Evolutionary conservation across 2,329 filamentous ascomycete species (phyloP), one percentile per base, ranked within the genome.

Genomic region (Bipolaris victoriae): DNA sequence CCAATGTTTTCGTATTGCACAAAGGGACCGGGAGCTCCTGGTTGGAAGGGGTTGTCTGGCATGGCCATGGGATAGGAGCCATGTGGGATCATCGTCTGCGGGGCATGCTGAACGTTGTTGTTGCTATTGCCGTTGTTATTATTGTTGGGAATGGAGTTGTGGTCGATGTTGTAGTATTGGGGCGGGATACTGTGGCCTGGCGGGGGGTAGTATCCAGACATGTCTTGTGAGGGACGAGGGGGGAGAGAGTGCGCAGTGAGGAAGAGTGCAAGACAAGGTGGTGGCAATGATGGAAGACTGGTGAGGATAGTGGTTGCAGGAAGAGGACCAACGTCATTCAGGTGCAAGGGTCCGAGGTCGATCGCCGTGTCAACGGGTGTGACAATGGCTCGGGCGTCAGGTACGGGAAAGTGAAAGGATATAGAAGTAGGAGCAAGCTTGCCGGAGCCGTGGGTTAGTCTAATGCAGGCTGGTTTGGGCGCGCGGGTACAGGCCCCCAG

Each of bases 241-340:
- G 7, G 10, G 57, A 52, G 52, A 49, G 53, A 52, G 44, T 45
- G 62, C 58, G 63, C 60, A 62, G 64, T 58, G 58, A 61, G 61
- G 52, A 45, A 65, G 58, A 65, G 58, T 57, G 60, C 56, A 60
- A 52, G 58, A 29, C 7, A 29, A 29, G 9, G 35, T 61, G 65
- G 47, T 66, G 31, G 51, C 24, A 55, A 45, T 55, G 55, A 58
- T 63, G 54, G 56, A 43, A 59, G 64, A 44, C 22, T 67, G 66
- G 65, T 65, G 69, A 69, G 60, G 60, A 60, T 68, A 67, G 61
- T 9, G 58, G 49, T 60, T 50, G 62, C 62, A 63, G 64, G 63
- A 67, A 60, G 58, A 63, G 63, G 65, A 73, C 70, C 70, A 75
- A 76, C 73, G 73, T 76, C 74, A 76, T 76, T 64, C 72, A 71